phyloP scores from a whole-genome alignment of 305 asterid genomes.

The Ilex paraguariensis region DNA sequence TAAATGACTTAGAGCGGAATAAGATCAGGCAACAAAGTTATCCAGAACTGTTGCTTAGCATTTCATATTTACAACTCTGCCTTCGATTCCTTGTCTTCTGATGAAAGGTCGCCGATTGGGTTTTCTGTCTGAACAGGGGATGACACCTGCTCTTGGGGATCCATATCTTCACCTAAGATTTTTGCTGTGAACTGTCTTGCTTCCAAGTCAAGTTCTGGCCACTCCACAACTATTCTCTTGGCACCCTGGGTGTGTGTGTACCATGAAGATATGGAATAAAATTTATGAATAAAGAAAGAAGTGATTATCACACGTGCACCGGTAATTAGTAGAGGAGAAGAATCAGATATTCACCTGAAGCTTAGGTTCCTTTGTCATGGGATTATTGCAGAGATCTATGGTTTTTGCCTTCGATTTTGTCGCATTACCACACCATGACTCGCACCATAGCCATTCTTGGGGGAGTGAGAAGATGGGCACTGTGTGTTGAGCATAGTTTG shows the following conservation, averaged over 20 bases:
- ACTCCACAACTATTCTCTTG: slow-evolving; percentile 83
- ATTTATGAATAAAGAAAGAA: not conserved
- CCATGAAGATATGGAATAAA: not conserved
- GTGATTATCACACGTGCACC: not conserved
- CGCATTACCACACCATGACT: slow-evolving; percentile 96
- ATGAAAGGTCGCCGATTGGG: slow-evolving; percentile 14
- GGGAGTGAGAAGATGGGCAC: slow-evolving; percentile 97
- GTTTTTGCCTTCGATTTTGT: slow-evolving; percentile 90
- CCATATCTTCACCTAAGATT: slow-evolving; percentile 57
- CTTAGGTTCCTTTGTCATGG: slow-evolving; percentile 99
- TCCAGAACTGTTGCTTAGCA: too few species aligned
- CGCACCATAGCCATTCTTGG: slow-evolving; percentile 99
- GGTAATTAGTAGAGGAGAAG: not conserved
- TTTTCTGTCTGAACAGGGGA: slow-evolving; percentile 19
- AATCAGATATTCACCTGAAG: slow-evolving; percentile 58
- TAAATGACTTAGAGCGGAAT: too few species aligned
- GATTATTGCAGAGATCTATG: slow-evolving; percentile 98
- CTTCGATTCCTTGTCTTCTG: slow-evolving; percentile 63
- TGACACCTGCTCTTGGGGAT: slow-evolving; percentile 38
- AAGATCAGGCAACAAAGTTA: too few species aligned
- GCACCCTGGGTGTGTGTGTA: slow-evolving; percentile 72
- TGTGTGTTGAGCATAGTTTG: slow-evolving; percentile 95
- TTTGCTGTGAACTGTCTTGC: slow-evolving; percentile 79
- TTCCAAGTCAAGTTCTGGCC: slow-evolving; percentile 96
- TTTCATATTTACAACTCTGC: slow-evolving; percentile 54